Base-by-base conservation (phyloP, 1,284 basidiomycete genomes). In the Ceratobasidium sp. region DNA sequence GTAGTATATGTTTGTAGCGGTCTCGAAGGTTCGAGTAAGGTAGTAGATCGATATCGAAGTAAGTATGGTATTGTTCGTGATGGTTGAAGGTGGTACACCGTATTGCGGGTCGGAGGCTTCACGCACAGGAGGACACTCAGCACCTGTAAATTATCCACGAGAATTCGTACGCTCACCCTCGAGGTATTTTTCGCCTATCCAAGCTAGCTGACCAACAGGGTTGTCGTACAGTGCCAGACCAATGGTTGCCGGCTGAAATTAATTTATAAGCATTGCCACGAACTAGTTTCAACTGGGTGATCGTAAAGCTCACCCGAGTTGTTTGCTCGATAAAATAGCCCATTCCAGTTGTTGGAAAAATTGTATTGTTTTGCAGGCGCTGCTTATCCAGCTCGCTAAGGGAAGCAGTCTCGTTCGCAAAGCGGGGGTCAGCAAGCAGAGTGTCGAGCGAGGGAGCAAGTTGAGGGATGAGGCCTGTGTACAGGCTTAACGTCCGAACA, bases 161-260 rank as follows among this genome's bases (percentile, higher is more conserved):
- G 11, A 2, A 30, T 14, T 32, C 26, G 8, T 43, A 11, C 1
- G 52, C 26, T 52, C 26, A 57, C 70, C 32, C 26, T 64, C 73
- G 43, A 59, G 59, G 49, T 73, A 75, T 30, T 73, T 73, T 50
- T 75, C 74, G n/a, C 63, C 71, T 9, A 75, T 70, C 72, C 72
- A 75, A 2, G 74, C 50, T 0, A 75, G 59, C 43, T 73, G 74
- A 1, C 72, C 74, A 43, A 75, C 57, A 0, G 74, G 71, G 38
- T 63, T 75, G 30, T 75, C 74, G 35, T 58, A 47, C 43, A 75
- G 46, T 5, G 57, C 74, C 35, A 75, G 57, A 2, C 74, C 74
- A 14, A 75, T 67, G 1, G 74, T 75, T 41, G 64, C 67, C n/a
- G 74, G 74, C 74, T 75, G n/a, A 46, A 11, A 57, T 52, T 28